Evolutionary conservation across 192 early-diverging fungal species (phyloP), one percentile per base, ranked within the genome.

Genomic region (Endogone sp.): DNA sequence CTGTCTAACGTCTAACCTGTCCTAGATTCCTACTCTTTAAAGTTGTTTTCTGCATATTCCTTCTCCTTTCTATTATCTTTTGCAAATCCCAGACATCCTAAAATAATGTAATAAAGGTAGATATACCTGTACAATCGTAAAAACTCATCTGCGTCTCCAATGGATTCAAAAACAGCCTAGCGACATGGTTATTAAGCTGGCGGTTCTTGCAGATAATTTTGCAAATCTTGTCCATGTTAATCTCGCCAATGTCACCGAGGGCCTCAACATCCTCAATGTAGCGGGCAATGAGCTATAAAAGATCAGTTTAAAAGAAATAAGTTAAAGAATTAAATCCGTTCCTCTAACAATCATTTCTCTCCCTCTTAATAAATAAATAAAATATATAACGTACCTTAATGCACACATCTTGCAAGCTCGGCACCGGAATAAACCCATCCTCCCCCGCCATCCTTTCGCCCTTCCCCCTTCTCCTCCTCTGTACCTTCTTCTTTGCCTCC

Each of bases 261-360:
- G 85, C 84, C 60, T 94, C 93, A 0, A 96, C 89, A 70, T 85
- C 85, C 62, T 94, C 90, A 57, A 96, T 88, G 64, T 90, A 82
- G 63, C 81, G 81, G 2, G 90, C 91, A 72, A 94, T 89, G 25
- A 85, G 67, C 84, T 88, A 24, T 57, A 3, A 2, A 64, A 65
- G 56, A 32, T 0, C 8, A 61, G 49, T 2, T 63, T 22, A 31
- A 49, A 59, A 29, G 60, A 28, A n/a, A n/a, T n/a, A n/a, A n/a
- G n/a, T n/a, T n/a, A n/a, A n/a, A n/a, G n/a, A n/a, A n/a, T n/a
- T 9, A 20, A 55, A 22, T n/a, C 26, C 13, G 25, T 3, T 4
- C 21, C 16, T 2, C 29, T 3, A n/a, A 11, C 26, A 13, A 63
- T 21, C 4, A 4, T 55, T 29, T 23, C 37, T 16, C 28, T 6